Base-by-base conservation (phyloP, 2,329 filamentous ascomycete species). In the Hypomyces rosellus region DNA sequence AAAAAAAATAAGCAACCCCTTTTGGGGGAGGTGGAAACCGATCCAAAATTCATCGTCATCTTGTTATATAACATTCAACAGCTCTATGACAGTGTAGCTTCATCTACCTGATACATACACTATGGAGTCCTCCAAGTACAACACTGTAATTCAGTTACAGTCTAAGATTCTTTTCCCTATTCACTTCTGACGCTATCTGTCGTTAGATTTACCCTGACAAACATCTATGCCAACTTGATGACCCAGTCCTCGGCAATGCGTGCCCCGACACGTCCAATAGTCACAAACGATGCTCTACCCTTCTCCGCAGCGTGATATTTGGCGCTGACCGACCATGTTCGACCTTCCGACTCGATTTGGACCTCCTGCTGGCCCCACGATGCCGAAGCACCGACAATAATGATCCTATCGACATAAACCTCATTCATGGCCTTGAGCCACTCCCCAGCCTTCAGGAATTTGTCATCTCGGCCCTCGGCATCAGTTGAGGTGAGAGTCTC, bases 341-440 rank as follows among this genome's bases (percentile, higher is more conserved):
- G 72, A 43, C 77, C 78, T 50, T 74, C 75, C 2, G 74, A 74
- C 64, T 74, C 72, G 48, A 80, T 77, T 55, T 74, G 76, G 41
- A 84, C 84, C 56, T 74, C 76, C 55, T 69, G 74, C 72, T 81
- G 85, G 45, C 71, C 72, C 91, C 90, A 96, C 16, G 72, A 69
- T 34, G 77, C 73, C 1, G 89, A 88, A 3, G 88, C 89, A 41
- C 88, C 89, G 16, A 97, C 82, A 45, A 99, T 61, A 43, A 97
- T 75, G 49, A 97, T 79, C 70, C 86, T 90, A 72, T 96, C 90
- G 1, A 97, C 82, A 7, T 78, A 73, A 3, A 97, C 89, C 41
- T 80, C 75, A 30, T 78, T 76, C 86, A 96, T 95, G 5, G 72
- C 75, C 75, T 92, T 88, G 55, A 91, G 70, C 74, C 90, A 97